Base-by-base conservation (phyloP, 1,284 basidiomycete species). In the Trichosporon faecale region DNA sequence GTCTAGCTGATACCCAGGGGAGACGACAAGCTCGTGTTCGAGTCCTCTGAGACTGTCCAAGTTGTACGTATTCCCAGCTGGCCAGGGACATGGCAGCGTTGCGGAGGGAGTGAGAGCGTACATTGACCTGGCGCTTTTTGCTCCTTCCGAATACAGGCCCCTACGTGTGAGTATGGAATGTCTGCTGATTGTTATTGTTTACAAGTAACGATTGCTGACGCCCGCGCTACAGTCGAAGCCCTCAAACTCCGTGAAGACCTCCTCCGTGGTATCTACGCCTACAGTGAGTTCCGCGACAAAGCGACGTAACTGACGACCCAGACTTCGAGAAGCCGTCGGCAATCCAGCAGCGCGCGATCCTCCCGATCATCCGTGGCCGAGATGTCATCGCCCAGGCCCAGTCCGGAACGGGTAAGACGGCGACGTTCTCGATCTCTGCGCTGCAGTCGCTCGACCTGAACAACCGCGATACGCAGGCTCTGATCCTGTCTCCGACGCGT, bases 381-480 rank as follows among this genome's bases (percentile, higher is more conserved):
- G 95, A 98, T 87, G 95, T 98, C 73, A 98, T 97, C 83, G 95
- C 94, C 14, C 96, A 99, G 86, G 97, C 97, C 21, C 97, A 99
- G 85, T 98, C 96, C 29, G 97, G 97, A 80, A 99, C 97, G 29
- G 97, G 97, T 88, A 99, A 99, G 91, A 99, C 97, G 3, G 97
- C 97, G 7, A 99, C 97, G 3, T 99, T 95, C 85, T 93, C 93
- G 75, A 95, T 96, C 79, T 91, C 93, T 76, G 92, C 94, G 79
- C 89, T 96, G 64, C 94, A 96, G 80, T 82, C 94, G 71, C 98
- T 99, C 88, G 97, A 99, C 84, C 91, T 95, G 49, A 91, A 91
- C 55, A 88, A 98, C 66, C 90, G 95, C 70, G 96, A 98, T 84
- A 97, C 95, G 0, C 97, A 99, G 83, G 97, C 94, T 0, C 91